A percentile compares a stretch with the other conserved stretches of the same genome.
These are phyloP conservation scores for Leccinum arenicola DNA, from an alignment of 768 basidiomycete species.

Conservation along the genomic window DNA sequence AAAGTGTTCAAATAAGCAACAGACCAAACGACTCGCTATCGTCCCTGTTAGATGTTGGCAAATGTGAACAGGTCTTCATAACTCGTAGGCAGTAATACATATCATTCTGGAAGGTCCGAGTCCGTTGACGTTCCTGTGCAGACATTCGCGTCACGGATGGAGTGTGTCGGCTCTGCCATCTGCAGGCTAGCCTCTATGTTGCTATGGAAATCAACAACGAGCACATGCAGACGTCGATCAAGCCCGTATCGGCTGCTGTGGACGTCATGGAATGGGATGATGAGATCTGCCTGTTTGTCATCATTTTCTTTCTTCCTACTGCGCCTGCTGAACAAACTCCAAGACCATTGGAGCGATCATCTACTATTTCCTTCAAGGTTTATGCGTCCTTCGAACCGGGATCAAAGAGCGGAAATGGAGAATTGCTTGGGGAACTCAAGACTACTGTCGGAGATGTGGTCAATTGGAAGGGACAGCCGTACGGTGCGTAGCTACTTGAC, in stretches of 20 bases:
- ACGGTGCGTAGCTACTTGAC: neutral
- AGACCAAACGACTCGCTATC: neutral
- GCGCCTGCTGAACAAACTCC: neutral
- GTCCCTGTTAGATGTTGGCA: neutral
- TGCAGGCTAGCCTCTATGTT: neutral
- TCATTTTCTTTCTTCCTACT: neutral
- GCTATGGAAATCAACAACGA: neutral
- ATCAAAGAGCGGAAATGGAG: neutral
- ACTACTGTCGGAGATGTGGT: neutral
- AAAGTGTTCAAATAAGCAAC: neutral
- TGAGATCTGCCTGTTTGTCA: neutral
- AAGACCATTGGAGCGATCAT: neutral
- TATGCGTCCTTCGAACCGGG: neutral
- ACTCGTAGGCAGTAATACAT: neutral
- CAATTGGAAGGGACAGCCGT: neutral
- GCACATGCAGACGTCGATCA: neutral
- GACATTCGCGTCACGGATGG: neutral
- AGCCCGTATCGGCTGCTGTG: neutral
- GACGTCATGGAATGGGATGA: neutral
- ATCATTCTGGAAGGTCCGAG: neutral
- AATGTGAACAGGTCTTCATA: neutral
- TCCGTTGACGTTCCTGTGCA: neutral
- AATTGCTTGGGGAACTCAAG: neutral
- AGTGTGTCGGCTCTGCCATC: neutral
- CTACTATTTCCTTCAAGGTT: neutral